Percentiles rank a stretch among this genome's conserved stretches.
phyloP scores from a whole-genome alignment of 2,329 filamentous ascomycete species.

The Fusarium falciforme region DNA sequence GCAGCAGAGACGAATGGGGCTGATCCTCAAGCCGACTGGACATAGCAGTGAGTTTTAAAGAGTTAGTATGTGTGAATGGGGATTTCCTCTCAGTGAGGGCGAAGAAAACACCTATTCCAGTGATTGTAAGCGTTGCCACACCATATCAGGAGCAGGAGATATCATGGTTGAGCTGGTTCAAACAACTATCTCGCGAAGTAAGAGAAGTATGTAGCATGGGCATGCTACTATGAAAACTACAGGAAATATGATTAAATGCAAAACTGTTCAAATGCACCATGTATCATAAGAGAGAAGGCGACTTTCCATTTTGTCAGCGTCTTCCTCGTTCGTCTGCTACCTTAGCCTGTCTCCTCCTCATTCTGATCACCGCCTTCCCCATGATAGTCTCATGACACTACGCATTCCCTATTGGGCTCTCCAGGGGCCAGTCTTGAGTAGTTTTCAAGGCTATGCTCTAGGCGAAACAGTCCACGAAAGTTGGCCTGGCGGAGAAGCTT shows the following conservation, averaged over 20 bases:
- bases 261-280: background rate
- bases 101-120: too few relatives aligned
- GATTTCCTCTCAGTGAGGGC: background rate
- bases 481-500: conserved; percentile 15
- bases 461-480: conserved; percentile 11
- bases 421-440: background rate
- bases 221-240: background rate
- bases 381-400: background rate
- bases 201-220: background rate
- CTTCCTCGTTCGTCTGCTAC: background rate
- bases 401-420: background rate
- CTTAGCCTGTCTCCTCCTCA: background rate
- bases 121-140: background rate
- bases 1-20: background rate
- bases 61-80: background rate
- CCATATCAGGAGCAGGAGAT: background rate
- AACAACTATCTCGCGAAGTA: background rate
- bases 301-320: background rate
- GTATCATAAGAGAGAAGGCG: background rate
- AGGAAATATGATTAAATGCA: background rate
- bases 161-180: background rate
- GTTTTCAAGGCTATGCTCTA: conserved; percentile 1
- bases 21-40: background rate
- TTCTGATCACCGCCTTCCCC: background rate
- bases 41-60: background rate